phyloP scores from a whole-genome alignment of 1,139 yeast genomes.

The Geotrichum histeridarum region DNA sequence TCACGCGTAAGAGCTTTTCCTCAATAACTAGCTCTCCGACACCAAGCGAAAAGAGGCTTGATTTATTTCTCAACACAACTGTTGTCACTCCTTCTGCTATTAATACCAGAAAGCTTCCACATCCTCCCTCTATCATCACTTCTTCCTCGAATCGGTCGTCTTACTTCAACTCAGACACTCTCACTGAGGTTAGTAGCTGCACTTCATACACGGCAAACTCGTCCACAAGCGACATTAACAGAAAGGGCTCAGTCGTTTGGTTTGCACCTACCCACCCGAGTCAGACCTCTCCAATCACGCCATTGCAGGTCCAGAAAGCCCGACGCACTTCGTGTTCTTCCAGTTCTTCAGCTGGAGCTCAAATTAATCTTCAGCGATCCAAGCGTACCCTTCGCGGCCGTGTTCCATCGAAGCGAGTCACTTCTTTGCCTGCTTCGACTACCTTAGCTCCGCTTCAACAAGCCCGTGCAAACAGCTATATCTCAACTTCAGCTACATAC shows the following conservation, averaged over 20 bases:
- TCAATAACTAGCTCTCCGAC: not conserved
- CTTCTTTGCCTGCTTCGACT: not conserved
- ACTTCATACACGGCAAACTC: not conserved
- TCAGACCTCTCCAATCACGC: not conserved
- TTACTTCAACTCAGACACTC: not conserved
- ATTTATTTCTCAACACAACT: not conserved
- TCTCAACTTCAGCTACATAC: not conserved
- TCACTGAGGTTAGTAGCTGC: not conserved
- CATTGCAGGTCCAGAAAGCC: not conserved
- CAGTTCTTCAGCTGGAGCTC: not conserved
- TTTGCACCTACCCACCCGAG: not conserved
- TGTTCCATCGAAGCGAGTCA: not conserved
- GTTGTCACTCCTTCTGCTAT: not conserved
- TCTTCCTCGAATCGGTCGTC: constrained; percentile 1
- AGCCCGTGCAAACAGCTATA: not conserved
- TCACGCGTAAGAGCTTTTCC: not conserved
- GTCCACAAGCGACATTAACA: not conserved
- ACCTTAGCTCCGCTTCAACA: not conserved
- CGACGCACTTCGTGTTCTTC: not conserved
- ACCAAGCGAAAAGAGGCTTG: not conserved
- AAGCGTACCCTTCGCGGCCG: not conserved
- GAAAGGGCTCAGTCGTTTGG: constrained; percentile 1
- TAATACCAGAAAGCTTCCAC: constrained; percentile 3
- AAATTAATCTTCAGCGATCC: not conserved
- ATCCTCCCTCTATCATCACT: not conserved